A percentile compares a stretch with the other conserved stretches of the same genome.
These are phyloP conservation scores for Diversispora eburnea DNA, from an alignment of 192 early-diverging fungal species.

Conservation along the genomic window DNA sequence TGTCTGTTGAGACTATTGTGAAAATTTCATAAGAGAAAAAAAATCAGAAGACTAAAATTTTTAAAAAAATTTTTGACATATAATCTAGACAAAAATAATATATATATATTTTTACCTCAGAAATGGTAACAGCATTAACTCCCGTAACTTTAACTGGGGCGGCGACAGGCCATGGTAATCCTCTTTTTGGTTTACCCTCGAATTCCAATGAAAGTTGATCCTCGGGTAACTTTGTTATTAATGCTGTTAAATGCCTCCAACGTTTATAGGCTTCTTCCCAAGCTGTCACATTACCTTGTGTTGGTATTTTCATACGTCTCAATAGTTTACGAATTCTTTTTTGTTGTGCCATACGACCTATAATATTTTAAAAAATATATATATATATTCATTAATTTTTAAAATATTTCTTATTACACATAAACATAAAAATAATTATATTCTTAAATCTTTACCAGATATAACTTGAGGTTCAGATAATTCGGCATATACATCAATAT, in stretches of 20 bases:
- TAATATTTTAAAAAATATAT: too few relatives aligned
- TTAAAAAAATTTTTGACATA: too few relatives aligned
- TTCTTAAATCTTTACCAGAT: slow-evolving; percentile 34
- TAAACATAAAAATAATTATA: background rate
- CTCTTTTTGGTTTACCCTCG: background rate
- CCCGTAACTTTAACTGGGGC: background rate
- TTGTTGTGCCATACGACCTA: slow-evolving; percentile 71
- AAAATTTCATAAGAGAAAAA: too few relatives aligned
- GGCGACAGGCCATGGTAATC: background rate
- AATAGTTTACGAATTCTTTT: slow-evolving; percentile 71
- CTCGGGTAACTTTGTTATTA: slow-evolving; percentile 33
- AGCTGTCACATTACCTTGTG: slow-evolving; percentile 71
- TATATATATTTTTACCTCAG: background rate
- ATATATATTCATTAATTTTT: too few relatives aligned
- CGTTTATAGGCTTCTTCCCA: slow-evolving; percentile 79
- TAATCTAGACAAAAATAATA: too few relatives aligned
- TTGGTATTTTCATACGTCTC: slow-evolving; percentile 59
- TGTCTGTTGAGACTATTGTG: slow-evolving; percentile 33
- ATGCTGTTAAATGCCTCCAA: slow-evolving; percentile 62
- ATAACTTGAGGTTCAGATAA: slow-evolving; percentile 50
- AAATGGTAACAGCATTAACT: background rate
- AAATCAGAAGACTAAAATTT: too few relatives aligned
- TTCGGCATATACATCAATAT: slow-evolving; percentile 66
- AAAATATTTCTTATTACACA: too few relatives aligned
- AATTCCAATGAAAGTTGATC: slow-evolving; percentile 33